A percentile compares a stretch with the other conserved stretches of the same genome.
Conservation (phyloP, 2,329 filamentous ascomycete genomes). For the Biscogniauxia marginata region DNA sequence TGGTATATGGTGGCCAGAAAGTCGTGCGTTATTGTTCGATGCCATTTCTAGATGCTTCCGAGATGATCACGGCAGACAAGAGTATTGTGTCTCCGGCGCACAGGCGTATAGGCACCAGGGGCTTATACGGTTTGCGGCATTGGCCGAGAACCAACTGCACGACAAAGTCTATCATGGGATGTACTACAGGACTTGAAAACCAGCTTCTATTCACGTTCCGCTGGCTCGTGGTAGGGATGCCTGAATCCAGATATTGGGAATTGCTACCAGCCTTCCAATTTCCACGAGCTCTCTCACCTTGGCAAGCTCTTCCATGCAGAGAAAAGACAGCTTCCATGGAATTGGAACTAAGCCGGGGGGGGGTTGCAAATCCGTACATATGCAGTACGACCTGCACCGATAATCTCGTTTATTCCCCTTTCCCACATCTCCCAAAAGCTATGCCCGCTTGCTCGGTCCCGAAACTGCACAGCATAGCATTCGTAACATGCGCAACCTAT, state of each 20-base stretch:
- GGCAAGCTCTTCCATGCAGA: neutral
- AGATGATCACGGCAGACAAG: neutral
- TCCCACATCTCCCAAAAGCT: constrained; percentile 4
- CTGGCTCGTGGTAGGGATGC: too few relatives aligned
- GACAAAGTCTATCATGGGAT: too few relatives aligned
- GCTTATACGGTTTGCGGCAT: neutral
- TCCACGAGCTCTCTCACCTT: neutral
- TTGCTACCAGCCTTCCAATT: neutral
- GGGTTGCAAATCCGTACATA: constrained; percentile 8
- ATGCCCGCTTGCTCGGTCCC: constrained; percentile 15
- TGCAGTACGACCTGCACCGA: constrained; percentile 21
- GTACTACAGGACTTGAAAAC: neutral
- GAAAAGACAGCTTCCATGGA: neutral
- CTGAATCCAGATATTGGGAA: neutral
- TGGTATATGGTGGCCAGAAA: too few relatives aligned
- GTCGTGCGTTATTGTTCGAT: neutral
- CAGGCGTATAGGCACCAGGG: neutral
- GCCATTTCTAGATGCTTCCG: neutral
- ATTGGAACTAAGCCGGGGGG: neutral
- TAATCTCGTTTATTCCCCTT: constrained; percentile 13
- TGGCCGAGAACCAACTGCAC: neutral
- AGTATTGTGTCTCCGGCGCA: neutral
- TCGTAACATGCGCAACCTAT: neutral
- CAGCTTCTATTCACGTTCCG: neutral
- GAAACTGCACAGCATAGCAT: constrained; percentile 6